phyloP scores from a whole-genome alignment of 805 yeast species.

The Sporopachydermia lactativora region DNA sequence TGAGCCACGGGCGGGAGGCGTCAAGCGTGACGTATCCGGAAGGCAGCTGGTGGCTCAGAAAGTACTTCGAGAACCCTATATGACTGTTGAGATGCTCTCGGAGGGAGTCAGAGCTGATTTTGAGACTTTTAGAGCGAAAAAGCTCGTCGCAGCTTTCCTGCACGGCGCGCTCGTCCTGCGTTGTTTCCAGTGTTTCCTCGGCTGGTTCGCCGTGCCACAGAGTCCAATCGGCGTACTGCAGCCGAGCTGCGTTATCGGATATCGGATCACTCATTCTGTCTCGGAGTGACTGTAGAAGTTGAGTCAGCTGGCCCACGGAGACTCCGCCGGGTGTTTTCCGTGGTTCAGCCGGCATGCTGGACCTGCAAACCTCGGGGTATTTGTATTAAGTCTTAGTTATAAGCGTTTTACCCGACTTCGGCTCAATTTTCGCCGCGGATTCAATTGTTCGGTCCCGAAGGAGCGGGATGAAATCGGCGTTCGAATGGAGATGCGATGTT shows the following conservation, averaged over 20 bases:
- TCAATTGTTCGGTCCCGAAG: too few relatives aligned
- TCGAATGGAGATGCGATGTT: too few relatives aligned
- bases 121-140: too few relatives aligned
- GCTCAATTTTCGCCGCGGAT: too few relatives aligned
- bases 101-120: slow-evolving; percentile 19
- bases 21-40: slow-evolving; percentile 42
- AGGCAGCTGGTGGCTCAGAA: slow-evolving; percentile 34
- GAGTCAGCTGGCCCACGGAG: too few relatives aligned
- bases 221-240: background rate
- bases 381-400: too few relatives aligned
- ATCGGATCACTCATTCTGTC: background rate
- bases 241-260: background rate
- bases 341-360: too few relatives aligned
- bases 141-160: slow-evolving; percentile 19
- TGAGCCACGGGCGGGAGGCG: slow-evolving; percentile 86
- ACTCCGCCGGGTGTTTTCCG: too few relatives aligned
- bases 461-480: too few relatives aligned
- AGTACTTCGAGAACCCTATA: slow-evolving; percentile 25
- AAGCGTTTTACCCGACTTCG: too few relatives aligned
- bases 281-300: too few relatives aligned
- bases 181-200: slow-evolving; percentile 16
- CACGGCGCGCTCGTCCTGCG: slow-evolving; percentile 24
- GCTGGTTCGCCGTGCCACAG: background rate
- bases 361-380: too few relatives aligned
- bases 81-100: slow-evolving; percentile 24